A percentile compares a stretch with the other conserved stretches of the same genome.
Evolutionary conservation across 148 eudicot genomes (phyloP).

Genomic region (Rhododendron kiyosumense): DNA sequence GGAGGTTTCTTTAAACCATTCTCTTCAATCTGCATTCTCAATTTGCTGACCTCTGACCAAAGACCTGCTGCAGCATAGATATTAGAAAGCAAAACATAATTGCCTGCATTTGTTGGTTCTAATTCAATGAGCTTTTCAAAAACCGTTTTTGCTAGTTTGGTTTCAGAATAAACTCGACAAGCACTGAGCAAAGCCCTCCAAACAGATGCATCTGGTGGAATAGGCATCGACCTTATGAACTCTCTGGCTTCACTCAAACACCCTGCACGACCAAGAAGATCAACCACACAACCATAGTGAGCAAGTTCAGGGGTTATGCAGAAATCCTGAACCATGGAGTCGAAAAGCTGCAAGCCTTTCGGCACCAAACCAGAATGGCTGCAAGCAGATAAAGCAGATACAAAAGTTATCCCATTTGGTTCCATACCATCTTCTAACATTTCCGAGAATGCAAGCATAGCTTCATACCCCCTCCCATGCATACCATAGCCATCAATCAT

Average conservation of each 20-base stretch:
- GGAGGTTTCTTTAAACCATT: constrained; percentile 35
- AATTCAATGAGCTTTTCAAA: constrained; percentile 35
- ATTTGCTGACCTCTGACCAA: constrained; percentile 40
- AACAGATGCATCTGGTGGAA: constrained; percentile 43
- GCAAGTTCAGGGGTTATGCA: constrained; percentile 33
- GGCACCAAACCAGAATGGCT: constrained; percentile 46
- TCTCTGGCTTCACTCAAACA: constrained; percentile 32
- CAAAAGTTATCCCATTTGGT: constrained; percentile 40
- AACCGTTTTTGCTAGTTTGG: constrained; percentile 18
- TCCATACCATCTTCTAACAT: constrained; percentile 32
- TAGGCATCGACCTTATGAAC: constrained; percentile 39
- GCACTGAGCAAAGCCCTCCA: constrained; percentile 47
- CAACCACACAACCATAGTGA: constrained; percentile 50
- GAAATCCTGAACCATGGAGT: constrained; percentile 36
- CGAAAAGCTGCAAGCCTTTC: constrained; percentile 34
- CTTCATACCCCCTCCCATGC: constrained; percentile 36
- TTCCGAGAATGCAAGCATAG: constrained; percentile 26
- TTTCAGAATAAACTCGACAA: constrained; percentile 28
- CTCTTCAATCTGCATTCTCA: constrained; percentile 28
- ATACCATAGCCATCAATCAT: constrained; percentile 38
- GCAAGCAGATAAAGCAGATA: constrained; percentile 43
- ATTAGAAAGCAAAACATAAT: constrained; percentile 41
- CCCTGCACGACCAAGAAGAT: constrained; percentile 42
- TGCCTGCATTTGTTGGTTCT: constrained; percentile 48
- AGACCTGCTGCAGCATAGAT: constrained; percentile 40